These are phyloP conservation scores for Cutaneotrichosporon sp. DNA, from an alignment of 1,284 basidiomycete species.

Conservation along the genomic window DNA sequence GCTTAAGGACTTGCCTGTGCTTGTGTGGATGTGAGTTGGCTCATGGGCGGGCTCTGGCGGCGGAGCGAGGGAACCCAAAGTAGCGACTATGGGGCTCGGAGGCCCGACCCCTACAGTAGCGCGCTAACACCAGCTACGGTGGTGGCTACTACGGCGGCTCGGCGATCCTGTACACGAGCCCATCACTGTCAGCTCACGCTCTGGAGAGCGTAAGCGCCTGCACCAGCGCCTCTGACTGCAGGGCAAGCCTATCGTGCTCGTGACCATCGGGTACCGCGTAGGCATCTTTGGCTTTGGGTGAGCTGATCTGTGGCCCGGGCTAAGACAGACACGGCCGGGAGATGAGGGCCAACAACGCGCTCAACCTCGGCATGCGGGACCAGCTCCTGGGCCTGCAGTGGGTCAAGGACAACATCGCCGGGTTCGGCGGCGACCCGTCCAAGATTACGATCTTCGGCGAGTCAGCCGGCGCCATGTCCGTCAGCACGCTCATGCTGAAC, in stretches of 20 bases:
- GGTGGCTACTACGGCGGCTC: slow-evolving; percentile 40
- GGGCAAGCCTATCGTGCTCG: slow-evolving; percentile 50
- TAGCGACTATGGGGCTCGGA: too few species aligned
- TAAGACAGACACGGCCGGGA: slow-evolving; percentile 34
- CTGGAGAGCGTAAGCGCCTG: neutral
- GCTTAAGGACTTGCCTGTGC: slow-evolving; percentile 41
- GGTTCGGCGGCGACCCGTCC: slow-evolving; percentile 57
- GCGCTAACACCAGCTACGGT: slow-evolving; percentile 33
- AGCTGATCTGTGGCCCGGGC: neutral
- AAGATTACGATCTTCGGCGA: slow-evolving; percentile 54
- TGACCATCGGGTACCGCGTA: slow-evolving; percentile 56
- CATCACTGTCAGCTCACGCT: slow-evolving; percentile 23
- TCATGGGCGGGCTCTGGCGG: too few species aligned
- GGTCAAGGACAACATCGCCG: slow-evolving; percentile 56
- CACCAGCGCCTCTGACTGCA: neutral
- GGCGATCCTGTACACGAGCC: slow-evolving; percentile 26
- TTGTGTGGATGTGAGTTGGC: slow-evolving; percentile 42
- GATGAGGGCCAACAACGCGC: slow-evolving; percentile 40
- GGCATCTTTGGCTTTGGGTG: slow-evolving; percentile 55
- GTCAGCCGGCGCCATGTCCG: slow-evolving; percentile 49
- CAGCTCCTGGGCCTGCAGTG: slow-evolving; percentile 57
- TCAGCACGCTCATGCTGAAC: slow-evolving; percentile 42
- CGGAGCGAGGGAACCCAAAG: too few species aligned
- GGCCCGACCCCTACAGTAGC: too few species aligned
- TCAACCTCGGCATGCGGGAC: slow-evolving; percentile 54